Base-by-base conservation (phyloP, 164 flowering plant genomes). In the Akebia trifoliata region DNA sequence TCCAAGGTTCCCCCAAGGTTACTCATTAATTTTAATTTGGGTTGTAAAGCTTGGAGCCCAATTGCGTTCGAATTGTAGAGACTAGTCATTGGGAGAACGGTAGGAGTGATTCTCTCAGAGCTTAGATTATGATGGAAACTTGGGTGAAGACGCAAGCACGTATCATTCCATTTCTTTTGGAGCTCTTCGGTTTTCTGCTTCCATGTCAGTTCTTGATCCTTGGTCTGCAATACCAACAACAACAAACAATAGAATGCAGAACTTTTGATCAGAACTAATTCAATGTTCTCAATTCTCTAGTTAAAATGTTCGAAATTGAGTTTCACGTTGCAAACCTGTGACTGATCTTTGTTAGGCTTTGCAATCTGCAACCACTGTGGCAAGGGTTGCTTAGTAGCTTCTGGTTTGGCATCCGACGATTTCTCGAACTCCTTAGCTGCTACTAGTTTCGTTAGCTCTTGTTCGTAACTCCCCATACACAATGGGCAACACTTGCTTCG, bases 361-460 rank as follows among this genome's bases (percentile, higher is more conserved):
- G 92, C 92, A 56, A 63, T 79, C 53, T 86, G 91, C 77, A 93
- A 59, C 99, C 99, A 93, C 62, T 59, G 86, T 14, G 99, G 99
- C 63, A 93, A 70, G 2, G 74, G 36, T 5, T 77, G 69, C 60
- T 52, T 61, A 42, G 69, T 26, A 21, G 69, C 72, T 59, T 84
- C 95, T 35, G 72, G 56, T 72, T 78, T 77, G 9, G 62, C 62
- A 35, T 80, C 88, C 2, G 87, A 61, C 18, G 77, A 61, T 46
- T 74, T 83, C 63, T 88, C 93, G 4, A 49, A 57, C 47, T 79
- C 85, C 34, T 62, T 64, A 4, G 64, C 50, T n/a, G n/a, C n/a
- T 7, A 32, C 65, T 5, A 77, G 56, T 57, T 74, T 79, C 21
- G 78, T 82, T 4, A 84, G 74, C 70, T 93, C 99, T 53, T 78